A percentile compares a stretch with the other conserved stretches of the same genome.
Evolutionary conservation across 768 basidiomycete genomes (phyloP).

Genomic region (Lactarius evosmus): DNA sequence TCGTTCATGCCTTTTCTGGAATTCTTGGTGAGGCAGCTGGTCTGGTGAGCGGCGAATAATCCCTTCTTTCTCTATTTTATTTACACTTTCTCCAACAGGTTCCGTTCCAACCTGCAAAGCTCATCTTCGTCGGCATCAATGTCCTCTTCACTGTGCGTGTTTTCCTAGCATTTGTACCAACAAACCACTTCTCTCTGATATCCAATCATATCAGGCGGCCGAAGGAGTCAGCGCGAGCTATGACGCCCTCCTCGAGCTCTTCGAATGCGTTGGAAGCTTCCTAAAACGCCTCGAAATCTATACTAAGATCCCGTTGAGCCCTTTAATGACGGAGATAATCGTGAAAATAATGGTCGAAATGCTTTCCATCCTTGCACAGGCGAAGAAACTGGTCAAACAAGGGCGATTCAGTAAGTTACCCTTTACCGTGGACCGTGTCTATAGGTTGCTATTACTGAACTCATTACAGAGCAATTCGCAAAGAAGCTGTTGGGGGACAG

Average conservation of each 20-base stretch:
- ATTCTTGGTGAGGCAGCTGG: not conserved
- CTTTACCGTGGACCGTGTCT: not conserved
- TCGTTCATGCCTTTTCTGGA: not conserved
- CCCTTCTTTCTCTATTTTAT: not conserved
- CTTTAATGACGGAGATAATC: not conserved
- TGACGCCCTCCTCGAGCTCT: not conserved
- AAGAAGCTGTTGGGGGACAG: slow-evolving; percentile 1
- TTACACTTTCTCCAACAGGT: not conserved
- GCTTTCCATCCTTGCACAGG: not conserved
- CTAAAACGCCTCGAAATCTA: not conserved
- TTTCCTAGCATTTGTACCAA: not conserved
- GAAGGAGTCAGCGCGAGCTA: not conserved
- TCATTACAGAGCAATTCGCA: not conserved
- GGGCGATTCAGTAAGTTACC: slow-evolving; percentile 1
- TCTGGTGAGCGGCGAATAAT: not conserved
- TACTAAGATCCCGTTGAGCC: not conserved
- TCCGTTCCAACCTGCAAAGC: not conserved
- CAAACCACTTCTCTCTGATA: not conserved
- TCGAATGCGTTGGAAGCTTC: not conserved
- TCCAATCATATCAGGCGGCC: not conserved
- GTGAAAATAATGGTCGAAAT: not conserved
- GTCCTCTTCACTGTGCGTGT: not conserved
- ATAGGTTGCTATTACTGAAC: slow-evolving; percentile 24
- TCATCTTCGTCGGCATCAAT: not conserved
- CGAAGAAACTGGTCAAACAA: not conserved